Evolutionary conservation across 2,329 filamentous ascomycete species (phyloP).

Genomic region (Ceratocystis variospora): DNA sequence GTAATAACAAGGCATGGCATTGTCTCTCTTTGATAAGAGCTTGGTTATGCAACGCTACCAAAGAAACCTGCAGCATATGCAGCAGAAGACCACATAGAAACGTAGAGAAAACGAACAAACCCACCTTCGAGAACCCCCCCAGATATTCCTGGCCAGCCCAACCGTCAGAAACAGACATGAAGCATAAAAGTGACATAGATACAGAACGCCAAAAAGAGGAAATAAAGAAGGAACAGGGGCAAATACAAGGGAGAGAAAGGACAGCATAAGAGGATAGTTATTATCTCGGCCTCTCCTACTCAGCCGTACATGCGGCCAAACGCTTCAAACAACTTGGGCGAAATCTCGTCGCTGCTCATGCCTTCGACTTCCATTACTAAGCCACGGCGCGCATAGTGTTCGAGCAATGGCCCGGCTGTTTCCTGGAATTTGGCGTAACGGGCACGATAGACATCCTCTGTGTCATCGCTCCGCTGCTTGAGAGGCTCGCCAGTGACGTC

Average conservation of each 20-base stretch:
- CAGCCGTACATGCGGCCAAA: constrained; percentile 43
- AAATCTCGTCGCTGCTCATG: constrained; percentile 88
- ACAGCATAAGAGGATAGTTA: too few relatives aligned
- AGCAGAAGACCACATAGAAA: neutral
- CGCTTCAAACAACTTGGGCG: constrained; percentile 70
- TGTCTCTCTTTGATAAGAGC: too few relatives aligned
- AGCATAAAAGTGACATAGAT: neutral
- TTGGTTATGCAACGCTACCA: neutral
- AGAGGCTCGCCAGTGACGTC: constrained; percentile 83
- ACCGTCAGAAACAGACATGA: neutral
- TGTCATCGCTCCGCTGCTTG: constrained; percentile 72
- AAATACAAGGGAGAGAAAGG: neutral
- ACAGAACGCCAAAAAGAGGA: neutral
- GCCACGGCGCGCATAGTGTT: constrained; percentile 75
- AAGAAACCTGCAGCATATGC: neutral
- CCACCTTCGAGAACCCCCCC: neutral
- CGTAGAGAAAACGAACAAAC: neutral
- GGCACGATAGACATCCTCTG: constrained; percentile 69
- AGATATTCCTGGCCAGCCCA: neutral
- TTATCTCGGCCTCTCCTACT: too few relatives aligned
- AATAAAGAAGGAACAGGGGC: neutral
- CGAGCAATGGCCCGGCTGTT: constrained; percentile 68
- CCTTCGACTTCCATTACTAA: constrained; percentile 79
- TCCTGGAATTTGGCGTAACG: constrained; percentile 76
- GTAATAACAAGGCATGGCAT: too few relatives aligned